These are phyloP conservation scores for Pseudonitzschia multiseries DNA, from an alignment of 108 stramenopile species.

Conservation along the genomic window DNA sequence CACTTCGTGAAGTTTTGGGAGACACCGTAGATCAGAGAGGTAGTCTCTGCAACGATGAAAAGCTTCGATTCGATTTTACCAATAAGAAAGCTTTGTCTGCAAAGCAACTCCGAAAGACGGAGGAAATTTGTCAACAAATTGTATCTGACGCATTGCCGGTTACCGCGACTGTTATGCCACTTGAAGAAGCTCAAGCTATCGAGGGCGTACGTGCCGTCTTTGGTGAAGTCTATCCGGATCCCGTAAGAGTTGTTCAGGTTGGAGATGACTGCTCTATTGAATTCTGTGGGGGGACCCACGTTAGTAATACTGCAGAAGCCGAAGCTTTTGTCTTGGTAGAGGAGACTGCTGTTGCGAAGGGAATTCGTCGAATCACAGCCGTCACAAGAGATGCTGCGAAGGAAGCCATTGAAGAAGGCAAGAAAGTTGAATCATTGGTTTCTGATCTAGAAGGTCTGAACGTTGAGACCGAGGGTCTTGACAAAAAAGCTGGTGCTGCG, in stretches of 20 bases:
- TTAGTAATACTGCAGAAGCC: conserved; percentile 94
- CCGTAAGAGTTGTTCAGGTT: conserved; percentile 92
- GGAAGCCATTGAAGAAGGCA: conserved; percentile 72
- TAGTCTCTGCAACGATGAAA: conserved; percentile 89
- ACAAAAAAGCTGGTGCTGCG: conserved; percentile 76
- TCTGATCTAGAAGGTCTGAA: conserved; percentile 52
- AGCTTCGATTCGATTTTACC: conserved; percentile 98
- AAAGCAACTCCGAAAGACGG: conserved; percentile 80
- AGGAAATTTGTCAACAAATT: conserved; percentile 79
- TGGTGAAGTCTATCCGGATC: conserved; percentile 99
- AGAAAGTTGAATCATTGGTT: conserved; percentile 52
- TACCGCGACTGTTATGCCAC: conserved; percentile 62
- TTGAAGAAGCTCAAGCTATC: conserved; percentile 85
- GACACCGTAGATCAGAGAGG: conserved; percentile 87
- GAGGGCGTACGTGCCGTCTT: conserved; percentile 94
- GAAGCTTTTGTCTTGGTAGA: conserved; percentile 91
- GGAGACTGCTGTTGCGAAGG: conserved; percentile 98
- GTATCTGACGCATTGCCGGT: conserved; percentile 73
- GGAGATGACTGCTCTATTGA: conserved; percentile 92
- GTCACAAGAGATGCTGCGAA: conserved; percentile 87
- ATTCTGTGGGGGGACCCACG: conserved; percentile 99
- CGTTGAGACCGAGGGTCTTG: conserved; percentile 53
- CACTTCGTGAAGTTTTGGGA: conserved; percentile 89
- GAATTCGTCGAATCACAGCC: conserved; percentile 95
- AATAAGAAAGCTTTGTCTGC: conserved; percentile 85